phyloP scores from a whole-genome alignment of 257 asterid genomes.

The Asclepias syriaca region DNA sequence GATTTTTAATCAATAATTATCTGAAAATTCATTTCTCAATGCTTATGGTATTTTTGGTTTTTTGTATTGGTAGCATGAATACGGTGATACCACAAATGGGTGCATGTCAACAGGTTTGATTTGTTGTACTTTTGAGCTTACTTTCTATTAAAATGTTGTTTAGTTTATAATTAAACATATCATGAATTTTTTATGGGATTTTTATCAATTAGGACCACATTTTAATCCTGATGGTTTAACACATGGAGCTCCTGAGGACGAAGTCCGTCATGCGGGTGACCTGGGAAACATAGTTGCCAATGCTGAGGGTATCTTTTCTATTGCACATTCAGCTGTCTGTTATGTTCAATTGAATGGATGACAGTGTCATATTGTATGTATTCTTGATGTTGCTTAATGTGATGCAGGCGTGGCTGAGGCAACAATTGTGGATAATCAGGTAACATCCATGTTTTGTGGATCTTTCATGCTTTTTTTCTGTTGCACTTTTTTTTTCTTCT shows the following conservation, averaged over 20 bases:
- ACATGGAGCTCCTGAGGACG: conserved; percentile 95
- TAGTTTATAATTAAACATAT: not conserved
- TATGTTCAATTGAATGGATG: conserved; percentile 4
- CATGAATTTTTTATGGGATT: conserved; percentile 3
- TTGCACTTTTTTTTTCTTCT: not conserved
- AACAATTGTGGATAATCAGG: conserved; percentile 77
- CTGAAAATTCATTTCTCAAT: conserved; percentile 11
- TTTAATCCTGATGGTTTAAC: conserved; percentile 76
- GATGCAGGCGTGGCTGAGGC: conserved; percentile 86
- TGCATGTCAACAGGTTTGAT: conserved; percentile 90
- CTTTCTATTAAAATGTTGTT: not conserved
- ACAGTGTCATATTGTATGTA: not conserved
- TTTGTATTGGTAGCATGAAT: conserved; percentile 62
- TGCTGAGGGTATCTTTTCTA: conserved; percentile 55
- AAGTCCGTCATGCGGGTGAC: conserved; percentile 99
- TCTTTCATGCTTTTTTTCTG: not conserved
- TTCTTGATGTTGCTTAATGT: conserved; percentile 22
- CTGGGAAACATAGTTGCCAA: conserved; percentile 99
- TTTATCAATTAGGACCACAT: conserved; percentile 60
- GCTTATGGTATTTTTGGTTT: not conserved
- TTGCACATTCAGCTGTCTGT: not conserved
- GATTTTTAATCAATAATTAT: conserved; percentile 4
- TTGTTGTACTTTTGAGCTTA: conserved; percentile 10
- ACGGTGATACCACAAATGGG: conserved; percentile 97
- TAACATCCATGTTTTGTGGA: conserved; percentile 17